Evolutionary conservation across 495 filamentous ascomycete genomes (phyloP).

Genomic region (Pyrenopolyporus hunteri): DNA sequence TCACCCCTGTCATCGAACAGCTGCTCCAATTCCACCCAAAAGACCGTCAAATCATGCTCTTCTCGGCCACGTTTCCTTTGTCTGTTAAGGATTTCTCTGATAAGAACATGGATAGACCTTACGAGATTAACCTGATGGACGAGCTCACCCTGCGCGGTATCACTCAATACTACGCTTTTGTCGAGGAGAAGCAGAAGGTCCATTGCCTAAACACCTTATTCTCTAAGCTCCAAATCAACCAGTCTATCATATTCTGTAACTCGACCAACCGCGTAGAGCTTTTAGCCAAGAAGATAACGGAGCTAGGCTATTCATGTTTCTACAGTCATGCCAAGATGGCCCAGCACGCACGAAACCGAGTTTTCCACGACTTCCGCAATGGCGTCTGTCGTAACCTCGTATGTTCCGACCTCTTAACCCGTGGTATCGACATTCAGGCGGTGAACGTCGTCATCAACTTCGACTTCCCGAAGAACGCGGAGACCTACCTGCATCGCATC

Average conservation of each 20-base stretch:
- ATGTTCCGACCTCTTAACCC: slow-evolving; percentile 95
- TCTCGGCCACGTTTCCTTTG: slow-evolving; percentile 95
- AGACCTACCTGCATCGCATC: slow-evolving; percentile 98
- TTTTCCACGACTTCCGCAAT: slow-evolving; percentile 99
- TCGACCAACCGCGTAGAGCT: slow-evolving; percentile 98
- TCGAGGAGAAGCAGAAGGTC: slow-evolving; percentile 99
- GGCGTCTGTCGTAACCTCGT: slow-evolving; percentile 97
- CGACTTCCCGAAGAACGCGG: slow-evolving; percentile 99
- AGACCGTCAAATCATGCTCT: slow-evolving; percentile 98
- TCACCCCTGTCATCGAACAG: slow-evolving; percentile 96
- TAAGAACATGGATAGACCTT: slow-evolving; percentile 93
- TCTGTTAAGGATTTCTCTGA: slow-evolving; percentile 98
- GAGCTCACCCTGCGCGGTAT: slow-evolving; percentile 97
- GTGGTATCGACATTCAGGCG: slow-evolving; percentile 99
- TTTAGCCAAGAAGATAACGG: slow-evolving; percentile 98
- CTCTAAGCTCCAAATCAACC: slow-evolving; percentile 98
- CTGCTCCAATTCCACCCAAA: slow-evolving; percentile 91
- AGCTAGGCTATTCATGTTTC: slow-evolving; percentile 98
- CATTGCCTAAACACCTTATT: slow-evolving; percentile 99
- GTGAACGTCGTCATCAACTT: slow-evolving; percentile 99
- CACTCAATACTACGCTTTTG: slow-evolving; percentile 98
- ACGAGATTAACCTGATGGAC: slow-evolving; percentile 99
- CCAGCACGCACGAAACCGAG: slow-evolving; percentile 95
- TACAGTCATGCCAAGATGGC: slow-evolving; percentile 99
- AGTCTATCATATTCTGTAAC: slow-evolving; percentile 99